These are phyloP conservation scores for Hsuehochloa calcarea DNA, from an alignment of 176 grass and related monocot genomes.

Conservation along the genomic window DNA sequence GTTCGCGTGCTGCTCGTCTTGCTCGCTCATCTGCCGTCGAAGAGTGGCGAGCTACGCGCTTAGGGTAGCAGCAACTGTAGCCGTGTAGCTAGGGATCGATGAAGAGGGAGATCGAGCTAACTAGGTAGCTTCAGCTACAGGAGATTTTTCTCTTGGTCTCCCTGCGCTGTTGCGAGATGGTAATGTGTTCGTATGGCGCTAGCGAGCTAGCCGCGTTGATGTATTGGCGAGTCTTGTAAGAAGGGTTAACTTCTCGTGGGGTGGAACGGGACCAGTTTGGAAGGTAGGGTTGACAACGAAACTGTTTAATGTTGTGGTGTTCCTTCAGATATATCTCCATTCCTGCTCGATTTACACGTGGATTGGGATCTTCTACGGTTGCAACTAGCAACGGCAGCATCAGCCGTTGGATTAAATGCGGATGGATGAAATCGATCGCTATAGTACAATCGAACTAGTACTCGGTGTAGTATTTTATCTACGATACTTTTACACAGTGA, in stretches of 20 bases:
- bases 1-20: constrained; percentile 36
- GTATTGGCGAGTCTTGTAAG: constrained; percentile 27
- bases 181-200: constrained; percentile 19
- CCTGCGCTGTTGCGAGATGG: constrained; percentile 21
- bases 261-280: constrained; percentile 41
- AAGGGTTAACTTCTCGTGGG: constrained; percentile 36
- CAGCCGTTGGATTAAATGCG: no score
- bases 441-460: no score
- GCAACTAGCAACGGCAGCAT: no score
- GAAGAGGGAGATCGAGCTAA: neutral
- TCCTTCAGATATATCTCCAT: neutral
- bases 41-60: neutral
- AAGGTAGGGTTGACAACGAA: constrained; percentile 35
- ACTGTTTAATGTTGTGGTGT: constrained; percentile 28
- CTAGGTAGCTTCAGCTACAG: constrained; percentile 20
- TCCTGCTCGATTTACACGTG: neutral
- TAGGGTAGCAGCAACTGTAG: constrained; percentile 13
- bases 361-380: no score
- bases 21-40: constrained; percentile 61
- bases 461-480: no score
- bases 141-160: constrained; percentile 20
- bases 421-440: no score
- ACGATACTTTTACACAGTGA: no score
- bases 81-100: neutral
- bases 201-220: neutral